A percentile compares a stretch with the other conserved stretches of the same genome.
phyloP scores from a whole-genome alignment of 2,329 filamentous ascomycete species.

The Apiospora marii region DNA sequence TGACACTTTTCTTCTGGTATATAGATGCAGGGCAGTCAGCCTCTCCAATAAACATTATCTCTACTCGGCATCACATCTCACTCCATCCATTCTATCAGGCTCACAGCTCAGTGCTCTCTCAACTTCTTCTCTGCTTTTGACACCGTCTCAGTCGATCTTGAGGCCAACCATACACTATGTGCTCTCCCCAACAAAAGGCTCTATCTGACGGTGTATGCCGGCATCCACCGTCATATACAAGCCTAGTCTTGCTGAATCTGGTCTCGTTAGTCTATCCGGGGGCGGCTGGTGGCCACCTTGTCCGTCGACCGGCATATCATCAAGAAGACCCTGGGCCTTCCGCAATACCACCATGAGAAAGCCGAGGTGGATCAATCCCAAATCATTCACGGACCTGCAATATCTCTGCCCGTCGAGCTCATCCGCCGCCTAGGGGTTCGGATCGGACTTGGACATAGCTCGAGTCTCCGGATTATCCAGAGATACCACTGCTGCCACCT shows the following conservation, averaged over 20 bases:
- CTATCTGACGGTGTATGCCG: not conserved
- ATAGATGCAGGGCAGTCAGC: not conserved
- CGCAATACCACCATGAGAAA: not conserved
- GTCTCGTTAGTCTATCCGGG: not conserved
- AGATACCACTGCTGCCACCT: not conserved
- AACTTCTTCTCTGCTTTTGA: not conserved
- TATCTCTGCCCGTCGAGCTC: not conserved
- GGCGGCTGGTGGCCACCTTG: not conserved
- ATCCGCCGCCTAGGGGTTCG: not conserved
- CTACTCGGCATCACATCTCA: not conserved
- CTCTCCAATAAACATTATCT: not conserved
- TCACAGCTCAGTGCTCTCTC: not conserved
- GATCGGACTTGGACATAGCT: not conserved
- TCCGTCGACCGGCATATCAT: not conserved
- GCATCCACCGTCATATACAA: not conserved
- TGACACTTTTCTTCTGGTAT: not conserved
- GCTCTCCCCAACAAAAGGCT: not conserved
- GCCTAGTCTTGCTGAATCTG: not conserved
- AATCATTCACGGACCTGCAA: not conserved
- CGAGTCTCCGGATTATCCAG: not conserved
- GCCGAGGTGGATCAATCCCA: not conserved
- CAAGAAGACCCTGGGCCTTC: not conserved
- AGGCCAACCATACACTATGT: not conserved
- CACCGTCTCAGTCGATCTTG: not conserved
- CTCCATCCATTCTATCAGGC: not conserved